These are phyloP conservation scores for Macrocybe sp. DNA, from an alignment of 1,284 basidiomycete species.

Conservation along the genomic window DNA sequence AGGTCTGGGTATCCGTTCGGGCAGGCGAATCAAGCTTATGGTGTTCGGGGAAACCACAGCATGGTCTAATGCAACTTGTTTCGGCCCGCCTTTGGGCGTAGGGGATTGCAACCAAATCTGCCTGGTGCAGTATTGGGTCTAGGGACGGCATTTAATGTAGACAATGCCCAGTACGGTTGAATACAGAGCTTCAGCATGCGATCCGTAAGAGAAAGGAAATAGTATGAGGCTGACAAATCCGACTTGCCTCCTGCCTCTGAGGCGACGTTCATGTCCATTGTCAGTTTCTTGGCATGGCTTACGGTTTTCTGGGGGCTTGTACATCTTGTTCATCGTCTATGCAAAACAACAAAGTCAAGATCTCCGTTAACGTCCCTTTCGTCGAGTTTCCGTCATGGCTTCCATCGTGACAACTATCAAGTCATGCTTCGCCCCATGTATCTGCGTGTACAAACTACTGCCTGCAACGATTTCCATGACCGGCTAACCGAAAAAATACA, in stretches of 20 bases:
- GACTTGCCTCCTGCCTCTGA: not conserved
- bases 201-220: no score
- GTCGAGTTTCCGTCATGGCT: no score
- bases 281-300: constrained; percentile 13
- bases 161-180: not conserved
- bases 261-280: constrained; percentile 9
- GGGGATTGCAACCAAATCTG: constrained; percentile 11
- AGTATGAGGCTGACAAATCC: not conserved
- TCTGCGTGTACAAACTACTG: constrained; percentile 47
- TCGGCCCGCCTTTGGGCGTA: not conserved
- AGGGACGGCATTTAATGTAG: constrained; percentile 2
- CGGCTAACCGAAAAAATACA: constrained; percentile 27
- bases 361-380: constrained; percentile 11
- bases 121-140: constrained; percentile 19
- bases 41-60: constrained; percentile 19
- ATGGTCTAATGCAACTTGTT: constrained; percentile 14
- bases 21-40: constrained; percentile 18
- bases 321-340: constrained; percentile 10
- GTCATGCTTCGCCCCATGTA: constrained; percentile 31
- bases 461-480: constrained; percentile 50
- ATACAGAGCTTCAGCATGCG: not conserved
- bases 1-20: constrained; percentile 23
- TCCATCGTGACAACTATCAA: constrained; percentile 9
- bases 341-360: constrained; percentile 8
- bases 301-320: constrained; percentile 20